Evolutionary conservation across 345 rosid genomes (phyloP).

Genomic region (Syzygium aqueum): DNA sequence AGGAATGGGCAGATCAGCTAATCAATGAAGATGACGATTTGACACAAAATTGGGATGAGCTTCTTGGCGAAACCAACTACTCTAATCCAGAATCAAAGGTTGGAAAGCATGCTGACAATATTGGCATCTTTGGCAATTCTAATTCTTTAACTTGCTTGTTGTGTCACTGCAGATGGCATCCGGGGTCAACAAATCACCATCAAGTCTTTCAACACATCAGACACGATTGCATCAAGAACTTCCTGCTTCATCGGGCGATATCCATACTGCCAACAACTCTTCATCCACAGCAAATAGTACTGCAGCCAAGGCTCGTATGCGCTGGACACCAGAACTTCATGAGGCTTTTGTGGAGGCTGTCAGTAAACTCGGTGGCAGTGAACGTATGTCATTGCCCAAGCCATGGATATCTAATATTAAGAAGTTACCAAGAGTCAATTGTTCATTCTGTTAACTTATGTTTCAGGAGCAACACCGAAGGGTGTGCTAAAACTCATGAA

Average conservation of each 20-base stretch:
- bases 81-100: constrained; percentile 62
- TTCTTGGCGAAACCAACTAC: constrained; percentile 38
- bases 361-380: constrained; percentile 76
- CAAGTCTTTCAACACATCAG: constrained; percentile 25
- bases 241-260: constrained; percentile 48
- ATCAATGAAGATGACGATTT: constrained; percentile 58
- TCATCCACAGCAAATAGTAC: constrained; percentile 48
- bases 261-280: constrained; percentile 28
- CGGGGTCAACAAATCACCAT: constrained; percentile 36
- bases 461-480: constrained; percentile 88
- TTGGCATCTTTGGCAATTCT: not conserved
- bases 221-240: constrained; percentile 32
- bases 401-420: not conserved
- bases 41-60: constrained; percentile 45
- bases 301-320: constrained; percentile 75
- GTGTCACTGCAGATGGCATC: constrained; percentile 41
- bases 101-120: not conserved
- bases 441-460: not conserved
- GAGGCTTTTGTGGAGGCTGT: constrained; percentile 92
- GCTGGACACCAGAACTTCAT: constrained; percentile 92
- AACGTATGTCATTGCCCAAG: constrained; percentile 31
- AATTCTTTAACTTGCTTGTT: constrained; percentile 9
- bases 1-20: constrained; percentile 83
- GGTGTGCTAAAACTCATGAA: constrained; percentile 86
- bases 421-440: not conserved